Base-by-base conservation (phyloP, 2,329 filamentous ascomycete species). In the Conoideocrella luteorostrata region DNA sequence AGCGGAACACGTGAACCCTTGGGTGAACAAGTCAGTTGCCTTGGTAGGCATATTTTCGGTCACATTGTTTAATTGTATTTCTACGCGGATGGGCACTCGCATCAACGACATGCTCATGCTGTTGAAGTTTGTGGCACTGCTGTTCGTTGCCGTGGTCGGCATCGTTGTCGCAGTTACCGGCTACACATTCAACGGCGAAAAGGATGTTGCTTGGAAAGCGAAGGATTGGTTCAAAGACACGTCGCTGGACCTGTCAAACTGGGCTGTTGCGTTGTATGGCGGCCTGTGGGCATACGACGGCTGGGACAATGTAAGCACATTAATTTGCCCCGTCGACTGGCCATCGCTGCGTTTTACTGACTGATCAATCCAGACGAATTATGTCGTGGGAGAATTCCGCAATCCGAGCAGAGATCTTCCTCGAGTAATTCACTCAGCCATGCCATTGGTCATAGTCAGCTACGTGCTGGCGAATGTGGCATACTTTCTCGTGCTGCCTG, bases 271-370 rank as follows among this genome's bases (percentile, higher is more conserved):
- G 0, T 68, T 98, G 37, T 98, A 98, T 62, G 91, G 89, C 13
- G 93, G 93, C 7, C 74, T 98, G 5, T 98, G 93, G 93, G 93
- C 93, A 1, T 98, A 93, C 66, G 93, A 98, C 61, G 93, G 93
- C 23, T 98, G 93, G 93, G 93, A 98, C 61, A 98, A 98, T 63
- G 88, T 93, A 68, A 69, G 84, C 72, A 10, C n/a, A 17, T 17
- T 5, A 4, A 3, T n/a, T n/a, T n/a, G n/a, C n/a, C n/a, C n/a
- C n/a, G n/a, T n/a, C n/a, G 20, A 10, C 4, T 9, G 9, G 4
- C 3, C 26, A 13, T 11, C 11, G n/a, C 26, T 12, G 65, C 50
- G 18, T 13, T 3, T 6, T 4, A 11, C 28, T 34, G 4, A 41
- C 18, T 15, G 18, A 22, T 30, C 20, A 29, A 9, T 33, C 7